These are phyloP conservation scores for Ormosia emarginata DNA, from an alignment of 306 rosid species.

Conservation along the genomic window DNA sequence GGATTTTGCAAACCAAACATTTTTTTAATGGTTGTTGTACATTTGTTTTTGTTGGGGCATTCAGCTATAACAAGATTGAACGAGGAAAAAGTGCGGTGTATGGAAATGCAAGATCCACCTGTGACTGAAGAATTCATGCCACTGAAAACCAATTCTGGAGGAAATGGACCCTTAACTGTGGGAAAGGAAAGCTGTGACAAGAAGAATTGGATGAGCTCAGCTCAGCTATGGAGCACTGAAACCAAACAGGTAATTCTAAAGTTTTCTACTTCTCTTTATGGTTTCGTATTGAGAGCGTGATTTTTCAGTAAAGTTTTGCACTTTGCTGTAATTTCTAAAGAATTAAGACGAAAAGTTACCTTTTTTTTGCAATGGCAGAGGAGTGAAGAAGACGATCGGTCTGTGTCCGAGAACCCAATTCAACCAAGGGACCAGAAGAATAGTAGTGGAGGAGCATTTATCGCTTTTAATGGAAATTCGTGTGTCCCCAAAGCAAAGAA, in stretches of 20 bases:
- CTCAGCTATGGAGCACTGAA: slow-evolving; percentile 63
- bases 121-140: slow-evolving; percentile 38
- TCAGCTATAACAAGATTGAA: slow-evolving; percentile 64
- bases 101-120: slow-evolving; percentile 36
- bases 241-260: slow-evolving; percentile 29
- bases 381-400: slow-evolving; percentile 50
- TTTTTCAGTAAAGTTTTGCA: background rate
- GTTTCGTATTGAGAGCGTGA: background rate
- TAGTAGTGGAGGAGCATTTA: slow-evolving; percentile 42
- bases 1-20: background rate
- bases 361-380: slow-evolving; percentile 25
- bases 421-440: slow-evolving; percentile 21
- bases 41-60: background rate
- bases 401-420: slow-evolving; percentile 37
- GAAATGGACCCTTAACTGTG: background rate
- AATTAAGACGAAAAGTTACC: background rate
- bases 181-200: slow-evolving; percentile 38
- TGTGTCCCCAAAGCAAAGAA: slow-evolving; percentile 17
- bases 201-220: slow-evolving; percentile 59
- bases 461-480: slow-evolving; percentile 38
- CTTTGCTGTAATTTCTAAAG: background rate
- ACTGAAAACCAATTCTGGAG: slow-evolving; percentile 27
- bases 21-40: background rate
- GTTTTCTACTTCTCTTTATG: no score
- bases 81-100: slow-evolving; percentile 38